phyloP scores from a whole-genome alignment of 2,329 filamentous ascomycete species.

The Ampelomyces quisqualis region DNA sequence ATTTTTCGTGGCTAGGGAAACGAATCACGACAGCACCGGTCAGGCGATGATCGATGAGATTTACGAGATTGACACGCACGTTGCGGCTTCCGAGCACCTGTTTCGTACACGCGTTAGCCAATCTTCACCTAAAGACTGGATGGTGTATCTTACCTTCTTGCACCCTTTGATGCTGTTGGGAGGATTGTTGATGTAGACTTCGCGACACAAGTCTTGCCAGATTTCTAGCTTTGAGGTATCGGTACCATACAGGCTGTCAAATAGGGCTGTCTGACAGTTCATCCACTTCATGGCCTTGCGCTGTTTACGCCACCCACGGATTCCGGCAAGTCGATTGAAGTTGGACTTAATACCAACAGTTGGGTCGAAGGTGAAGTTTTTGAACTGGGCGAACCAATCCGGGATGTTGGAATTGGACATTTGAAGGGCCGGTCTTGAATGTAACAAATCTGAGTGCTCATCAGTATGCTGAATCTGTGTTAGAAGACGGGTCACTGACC shows the following conservation, averaged over 20 bases:
- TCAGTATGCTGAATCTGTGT: neutral
- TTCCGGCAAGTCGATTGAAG: constrained; percentile 9
- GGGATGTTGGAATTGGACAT: neutral
- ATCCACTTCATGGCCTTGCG: constrained; percentile 5
- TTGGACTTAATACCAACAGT: constrained; percentile 4
- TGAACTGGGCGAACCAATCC: neutral
- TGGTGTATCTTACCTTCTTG: constrained; percentile 12
- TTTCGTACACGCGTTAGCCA: neutral
- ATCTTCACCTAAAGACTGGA: neutral
- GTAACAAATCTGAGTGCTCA: neutral
- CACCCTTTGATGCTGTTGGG: constrained; percentile 16
- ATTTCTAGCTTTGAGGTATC: constrained; percentile 11
- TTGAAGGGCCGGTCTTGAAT: neutral
- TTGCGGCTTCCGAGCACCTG: constrained; percentile 13
- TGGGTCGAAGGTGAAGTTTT: constrained; percentile 7
- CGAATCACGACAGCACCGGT: constrained; percentile 12
- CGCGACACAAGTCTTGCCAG: constrained; percentile 22
- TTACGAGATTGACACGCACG: constrained; percentile 22
- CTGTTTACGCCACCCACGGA: constrained; percentile 7
- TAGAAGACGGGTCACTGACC: neutral
- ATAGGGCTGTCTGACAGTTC: constrained; percentile 7
- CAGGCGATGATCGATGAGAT: constrained; percentile 22
- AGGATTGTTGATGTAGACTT: constrained; percentile 13
- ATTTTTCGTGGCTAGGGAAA: constrained; percentile 12
- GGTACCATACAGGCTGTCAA: constrained; percentile 7